Base-by-base conservation (phyloP, 225 moss, liverwort and hornwort genomes). In the Sphagnum contortum region DNA sequence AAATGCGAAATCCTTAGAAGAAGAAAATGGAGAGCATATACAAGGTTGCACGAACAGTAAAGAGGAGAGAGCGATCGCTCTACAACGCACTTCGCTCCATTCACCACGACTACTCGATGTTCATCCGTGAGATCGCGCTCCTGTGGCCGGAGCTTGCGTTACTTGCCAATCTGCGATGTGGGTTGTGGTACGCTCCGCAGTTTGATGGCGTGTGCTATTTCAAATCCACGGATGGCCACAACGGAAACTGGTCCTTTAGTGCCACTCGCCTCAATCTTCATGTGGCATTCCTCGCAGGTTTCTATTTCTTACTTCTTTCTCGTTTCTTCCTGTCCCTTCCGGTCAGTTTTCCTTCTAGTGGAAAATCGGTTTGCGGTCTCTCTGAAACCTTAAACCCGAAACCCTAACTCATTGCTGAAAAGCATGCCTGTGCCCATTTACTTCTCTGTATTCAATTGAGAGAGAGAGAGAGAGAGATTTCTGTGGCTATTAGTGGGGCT, bases 201-300 rank as follows among this genome's bases (percentile, higher is more conserved):
- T 89, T 91, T 68, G 75, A 95, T 70, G 89, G 79, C 61, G 59
- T 69, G 14, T 89, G 89, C 77, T 95, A 95, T 75, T 95, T 95
- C 86, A 95, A 95, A 75, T 95, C 94, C 71, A 95, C 91, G 5
- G 94, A 95, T 68, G 94, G 94, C 29, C 94, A 95, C 76, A 95
- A 89, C 51, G 89, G 91, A 5, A 95, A 91, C 56, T 95, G 91
- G 94, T 88, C 88, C 9, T 91, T 95, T 70, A 95, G 79, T 64
- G 75, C 86, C 73, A 76, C 76, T 5, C 82, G 91, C 57, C 76
- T 95, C 79, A 95, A 95, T 63, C 79, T 84, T 12, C 91, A 91
- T 72, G 84, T 91, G 50, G 84, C 82, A 3, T 61, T 57, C n/a
- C 81, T 89, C 48, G 94, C 89, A 76, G 91, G 94, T 94, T 51